phyloP scores from a whole-genome alignment of 2,329 filamentous ascomycete genomes.

The Paecilomyces sp. region DNA sequence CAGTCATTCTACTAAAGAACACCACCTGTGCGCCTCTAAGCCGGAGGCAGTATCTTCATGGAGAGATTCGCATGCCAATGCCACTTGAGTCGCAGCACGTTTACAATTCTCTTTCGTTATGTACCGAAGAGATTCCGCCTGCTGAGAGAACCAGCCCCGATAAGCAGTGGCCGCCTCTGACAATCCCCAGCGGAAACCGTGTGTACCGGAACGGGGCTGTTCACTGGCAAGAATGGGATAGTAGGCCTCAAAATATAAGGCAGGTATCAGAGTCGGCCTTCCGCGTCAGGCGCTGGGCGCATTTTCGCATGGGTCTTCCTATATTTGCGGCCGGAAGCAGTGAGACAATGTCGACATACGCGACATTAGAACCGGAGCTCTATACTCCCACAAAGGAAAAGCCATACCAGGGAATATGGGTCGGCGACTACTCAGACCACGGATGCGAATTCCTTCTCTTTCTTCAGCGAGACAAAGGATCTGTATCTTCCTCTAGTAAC shows the following conservation, averaged over 20 bases:
- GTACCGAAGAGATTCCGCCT: slow-evolving; percentile 42
- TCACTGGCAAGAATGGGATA: slow-evolving; percentile 37
- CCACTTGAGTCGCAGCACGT: slow-evolving; percentile 45
- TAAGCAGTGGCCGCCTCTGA: slow-evolving; percentile 68
- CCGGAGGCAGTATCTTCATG: slow-evolving; percentile 16
- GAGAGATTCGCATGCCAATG: slow-evolving; percentile 51
- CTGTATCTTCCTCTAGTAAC: background rate
- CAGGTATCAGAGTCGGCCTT: slow-evolving; percentile 67
- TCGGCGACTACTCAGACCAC: slow-evolving; percentile 81
- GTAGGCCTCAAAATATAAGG: slow-evolving; percentile 44
- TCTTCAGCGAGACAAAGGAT: slow-evolving; percentile 56
- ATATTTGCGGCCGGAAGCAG: slow-evolving; percentile 16
- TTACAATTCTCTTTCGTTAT: slow-evolving; percentile 62
- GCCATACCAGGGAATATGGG: slow-evolving; percentile 86
- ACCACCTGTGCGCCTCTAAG: slow-evolving; percentile 5
- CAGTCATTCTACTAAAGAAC: slow-evolving; percentile 54
- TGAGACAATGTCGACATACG: slow-evolving; percentile 55
- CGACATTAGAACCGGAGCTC: slow-evolving; percentile 64
- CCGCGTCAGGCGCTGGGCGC: slow-evolving; percentile 68
- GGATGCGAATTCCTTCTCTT: slow-evolving; percentile 84
- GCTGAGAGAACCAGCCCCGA: slow-evolving; percentile 31
- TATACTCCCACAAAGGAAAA: slow-evolving; percentile 76
- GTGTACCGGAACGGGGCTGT: slow-evolving; percentile 45
- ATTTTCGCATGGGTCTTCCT: slow-evolving; percentile 49
- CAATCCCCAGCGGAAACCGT: slow-evolving; percentile 58